Evolutionary conservation across 495 filamentous ascomycete species (phyloP), one percentile per base, ranked within the genome.

Genomic region (Achaetomiella virescens): DNA sequence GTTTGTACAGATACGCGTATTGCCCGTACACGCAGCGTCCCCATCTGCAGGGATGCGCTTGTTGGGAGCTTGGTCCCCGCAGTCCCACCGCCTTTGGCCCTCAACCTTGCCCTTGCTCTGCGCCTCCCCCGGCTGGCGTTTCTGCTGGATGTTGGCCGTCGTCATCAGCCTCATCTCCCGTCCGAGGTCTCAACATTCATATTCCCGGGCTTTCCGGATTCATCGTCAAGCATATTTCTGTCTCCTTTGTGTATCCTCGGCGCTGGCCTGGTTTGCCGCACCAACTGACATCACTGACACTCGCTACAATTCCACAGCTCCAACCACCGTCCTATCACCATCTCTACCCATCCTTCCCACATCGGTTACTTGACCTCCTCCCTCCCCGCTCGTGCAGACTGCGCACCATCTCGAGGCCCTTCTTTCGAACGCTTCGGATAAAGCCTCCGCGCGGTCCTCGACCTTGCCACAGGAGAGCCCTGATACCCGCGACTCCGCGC

Each of bases 301-400:
- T 60, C 62, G 53, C 46, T 53, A 56, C 29, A 6, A 8, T 25
- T 8, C 43, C 15, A 38, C 49, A 63, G 60, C 24, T 52, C 56
- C 44, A 45, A 54, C 25, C 55, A 8, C 29, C 61, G 64, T 44
- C 66, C 84, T 81, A 54, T 87, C 82, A 61, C 73, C 71, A 55
- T 78, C 52, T 84, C 85, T 40, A 77, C 84, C 27, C 86, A 85
- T 69, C 78, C 85, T 36, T 92, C 89, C 25, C 89, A 93, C 66
- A 77, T 84, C 59, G 89, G 85, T 53, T 87, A 88, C 69, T 76
- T 91, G 51, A 92, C 90, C 27, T 83, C 87, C 12, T 92, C 89
- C n/a, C 15, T 91, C 90, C 24, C 90, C 89, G 27, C 71, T 91
- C 49, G 81, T 93, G 33, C 83, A 85, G 60, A 69, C 72, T 14